Evolutionary conservation across 352 stramenopile genomes (phyloP), one percentile per base, ranked within the genome.

Genomic region (Paralagenidium karlingii): DNA sequence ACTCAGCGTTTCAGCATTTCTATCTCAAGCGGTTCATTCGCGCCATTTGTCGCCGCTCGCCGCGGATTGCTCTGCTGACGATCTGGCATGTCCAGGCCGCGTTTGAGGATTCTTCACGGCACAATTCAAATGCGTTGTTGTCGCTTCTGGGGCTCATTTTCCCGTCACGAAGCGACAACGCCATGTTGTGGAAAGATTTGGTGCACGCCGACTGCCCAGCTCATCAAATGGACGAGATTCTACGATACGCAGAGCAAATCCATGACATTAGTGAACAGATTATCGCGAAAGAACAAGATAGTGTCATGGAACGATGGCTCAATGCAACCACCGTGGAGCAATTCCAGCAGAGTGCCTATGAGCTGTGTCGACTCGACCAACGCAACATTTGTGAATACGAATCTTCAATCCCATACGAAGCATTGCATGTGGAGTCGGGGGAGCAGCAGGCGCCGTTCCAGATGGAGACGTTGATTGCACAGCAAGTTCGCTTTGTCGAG

Each of bases 1-100:
- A 45, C 2, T 70, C 60, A 26, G 53, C 58, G 10, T 41, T 34
- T 32, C 70, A 87, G 31, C 53, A 84, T 1, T 80, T 82, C 27
- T 82, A 71, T 27, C 45, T 87, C 19, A 57, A 74, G 45, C 60
- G 74, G 1, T 78, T 74, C 43, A 69, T 87, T 30, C 63, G 63
- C 6, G 74, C 69, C 8, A 81, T 87, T 34, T 87, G 74, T 18
- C 65, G 65, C 4, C 63, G 74, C 0, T 82, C 64, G 12, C 67
- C 70, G 12, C 69, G 70, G 1, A 84, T 87, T 24, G 74, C 74
- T 15, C 46, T 84, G 27, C 74, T 83, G 43, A 87, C 74, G 0
- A 83, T 87, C 55, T 87, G 74, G 74, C 70, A 84, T 31, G 66
- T 79, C 3, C 74, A 84, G 38, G 74, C 74, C 0, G 63, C 69